phyloP scores from a whole-genome alignment of 2,329 filamentous ascomycete species.

The Dothideomycetidae sp. region DNA sequence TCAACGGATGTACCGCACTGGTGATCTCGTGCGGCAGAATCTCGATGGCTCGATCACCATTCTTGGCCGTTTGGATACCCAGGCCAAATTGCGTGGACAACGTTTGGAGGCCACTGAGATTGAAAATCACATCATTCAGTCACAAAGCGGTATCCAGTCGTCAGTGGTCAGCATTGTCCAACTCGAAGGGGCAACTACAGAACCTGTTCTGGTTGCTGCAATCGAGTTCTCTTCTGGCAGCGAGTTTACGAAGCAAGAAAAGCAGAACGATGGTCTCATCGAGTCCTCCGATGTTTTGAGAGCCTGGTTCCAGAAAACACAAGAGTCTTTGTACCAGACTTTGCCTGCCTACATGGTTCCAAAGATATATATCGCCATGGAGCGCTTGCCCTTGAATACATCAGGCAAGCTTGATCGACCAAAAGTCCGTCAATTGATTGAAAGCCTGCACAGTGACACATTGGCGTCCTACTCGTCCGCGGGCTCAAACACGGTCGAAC shows the following conservation, averaged over 20 bases:
- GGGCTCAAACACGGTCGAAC: no score
- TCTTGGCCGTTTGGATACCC: conserved; percentile 14
- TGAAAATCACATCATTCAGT: neutral
- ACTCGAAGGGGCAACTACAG: no score
- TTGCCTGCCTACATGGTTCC: conserved; percentile 38
- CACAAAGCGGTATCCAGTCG: conserved; percentile 19
- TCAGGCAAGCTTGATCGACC: conserved; percentile 19
- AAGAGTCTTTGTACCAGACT: conserved; percentile 29
- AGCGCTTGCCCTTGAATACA: conserved; percentile 23
- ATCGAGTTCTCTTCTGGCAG: conserved; percentile 19
- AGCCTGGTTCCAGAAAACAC: conserved; percentile 26
- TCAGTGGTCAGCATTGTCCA: no score
- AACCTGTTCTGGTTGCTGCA: conserved; percentile 23
- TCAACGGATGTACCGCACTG: conserved; percentile 13
- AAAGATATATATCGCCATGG: conserved; percentile 29
- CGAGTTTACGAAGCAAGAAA: conserved; percentile 19
- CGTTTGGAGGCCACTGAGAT: neutral
- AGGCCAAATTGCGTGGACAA: neutral
- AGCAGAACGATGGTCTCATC: conserved; percentile 15
- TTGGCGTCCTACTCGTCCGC: no score
- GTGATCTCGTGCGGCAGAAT: conserved; percentile 16
- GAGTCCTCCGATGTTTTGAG: conserved; percentile 21
- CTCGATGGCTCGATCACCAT: conserved; percentile 14
- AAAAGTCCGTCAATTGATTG: no score
- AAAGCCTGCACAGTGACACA: no score